Evolutionary conservation across 768 basidiomycete genomes (phyloP).

Genomic region (Candolleomyces eurysporus): DNA sequence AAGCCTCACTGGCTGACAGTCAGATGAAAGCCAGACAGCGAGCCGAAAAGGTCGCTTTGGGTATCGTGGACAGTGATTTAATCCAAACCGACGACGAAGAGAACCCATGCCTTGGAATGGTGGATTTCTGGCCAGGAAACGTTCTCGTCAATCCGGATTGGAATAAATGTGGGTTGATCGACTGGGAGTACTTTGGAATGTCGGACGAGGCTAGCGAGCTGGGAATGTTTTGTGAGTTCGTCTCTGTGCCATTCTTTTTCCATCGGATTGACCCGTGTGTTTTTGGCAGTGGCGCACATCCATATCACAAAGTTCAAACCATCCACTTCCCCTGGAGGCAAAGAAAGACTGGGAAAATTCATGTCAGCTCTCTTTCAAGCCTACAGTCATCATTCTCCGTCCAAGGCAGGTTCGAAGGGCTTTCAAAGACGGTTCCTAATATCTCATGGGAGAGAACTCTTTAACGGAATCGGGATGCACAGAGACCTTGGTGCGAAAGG

Average conservation of each 20-base stretch:
- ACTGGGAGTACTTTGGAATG: conserved; percentile 33
- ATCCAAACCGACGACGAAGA: conserved; percentile 9
- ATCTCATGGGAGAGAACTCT: conserved; percentile 27
- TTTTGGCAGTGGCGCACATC: conserved; percentile 26
- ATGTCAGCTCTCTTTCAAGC: conserved; percentile 15
- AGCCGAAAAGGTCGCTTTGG: neutral
- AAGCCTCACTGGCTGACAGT: neutral
- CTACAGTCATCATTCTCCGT: conserved; percentile 7
- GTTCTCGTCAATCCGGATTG: conserved; percentile 21
- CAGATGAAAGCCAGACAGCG: neutral
- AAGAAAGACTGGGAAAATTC: conserved; percentile 16
- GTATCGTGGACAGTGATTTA: neutral
- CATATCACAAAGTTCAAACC: conserved; percentile 21
- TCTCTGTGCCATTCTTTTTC: neutral
- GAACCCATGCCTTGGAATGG: conserved; percentile 25
- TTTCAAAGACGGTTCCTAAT: conserved; percentile 21
- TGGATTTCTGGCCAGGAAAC: conserved; percentile 31
- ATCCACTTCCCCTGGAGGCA: conserved; percentile 8
- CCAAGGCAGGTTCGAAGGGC: neutral
- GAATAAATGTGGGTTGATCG: conserved; percentile 22
- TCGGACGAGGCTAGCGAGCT: conserved; percentile 27
- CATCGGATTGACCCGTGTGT: neutral
- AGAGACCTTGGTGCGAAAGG: conserved; percentile 16
- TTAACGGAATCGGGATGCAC: conserved; percentile 24
- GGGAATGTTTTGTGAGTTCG: conserved; percentile 30